phyloP scores from a whole-genome alignment of 2,329 filamentous ascomycete species.

The Alternaria dauci region DNA sequence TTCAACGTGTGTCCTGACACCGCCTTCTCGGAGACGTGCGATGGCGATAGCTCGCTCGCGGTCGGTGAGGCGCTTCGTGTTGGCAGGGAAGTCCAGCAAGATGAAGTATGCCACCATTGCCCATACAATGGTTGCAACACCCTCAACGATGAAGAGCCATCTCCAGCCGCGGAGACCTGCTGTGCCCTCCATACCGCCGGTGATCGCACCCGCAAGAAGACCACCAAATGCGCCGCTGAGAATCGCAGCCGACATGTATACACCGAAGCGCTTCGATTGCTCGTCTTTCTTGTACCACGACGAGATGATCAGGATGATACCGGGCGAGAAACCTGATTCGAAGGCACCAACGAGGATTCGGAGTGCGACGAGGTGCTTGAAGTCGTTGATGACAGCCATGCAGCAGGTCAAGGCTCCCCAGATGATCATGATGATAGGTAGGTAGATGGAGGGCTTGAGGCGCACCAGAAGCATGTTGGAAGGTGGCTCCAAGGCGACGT shows the following conservation, averaged over 20 bases:
- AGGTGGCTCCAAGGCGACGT: conserved; percentile 63
- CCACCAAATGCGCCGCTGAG: conserved; percentile 61
- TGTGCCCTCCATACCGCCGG: conserved; percentile 56
- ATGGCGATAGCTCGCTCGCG: conserved; percentile 56
- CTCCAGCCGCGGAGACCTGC: conserved; percentile 59
- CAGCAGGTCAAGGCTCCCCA: conserved; percentile 63
- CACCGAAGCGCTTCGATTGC: conserved; percentile 63
- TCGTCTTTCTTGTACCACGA: conserved; percentile 59
- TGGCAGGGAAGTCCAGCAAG: conserved; percentile 61
- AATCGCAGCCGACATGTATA: conserved; percentile 67
- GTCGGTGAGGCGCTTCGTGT: conserved; percentile 53
- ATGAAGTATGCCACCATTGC: conserved; percentile 56
- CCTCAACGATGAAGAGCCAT: conserved; percentile 58
- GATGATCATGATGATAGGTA: conserved; percentile 60
- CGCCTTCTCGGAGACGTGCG: conserved; percentile 56
- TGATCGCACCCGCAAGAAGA: conserved; percentile 55
- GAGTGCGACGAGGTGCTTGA: conserved; percentile 59
- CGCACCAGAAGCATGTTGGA: conserved; percentile 63
- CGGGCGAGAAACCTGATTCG: conserved; percentile 65
- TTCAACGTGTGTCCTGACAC: conserved; percentile 47
- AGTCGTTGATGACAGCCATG: conserved; percentile 61
- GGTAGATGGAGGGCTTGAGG: conserved; percentile 60
- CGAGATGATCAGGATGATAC: conserved; percentile 63
- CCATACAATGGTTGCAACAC: conserved; percentile 55
- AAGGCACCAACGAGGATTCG: conserved; percentile 65